Base-by-base conservation (phyloP, 2,329 filamentous ascomycete genomes). In the Simplicillium sp. region DNA sequence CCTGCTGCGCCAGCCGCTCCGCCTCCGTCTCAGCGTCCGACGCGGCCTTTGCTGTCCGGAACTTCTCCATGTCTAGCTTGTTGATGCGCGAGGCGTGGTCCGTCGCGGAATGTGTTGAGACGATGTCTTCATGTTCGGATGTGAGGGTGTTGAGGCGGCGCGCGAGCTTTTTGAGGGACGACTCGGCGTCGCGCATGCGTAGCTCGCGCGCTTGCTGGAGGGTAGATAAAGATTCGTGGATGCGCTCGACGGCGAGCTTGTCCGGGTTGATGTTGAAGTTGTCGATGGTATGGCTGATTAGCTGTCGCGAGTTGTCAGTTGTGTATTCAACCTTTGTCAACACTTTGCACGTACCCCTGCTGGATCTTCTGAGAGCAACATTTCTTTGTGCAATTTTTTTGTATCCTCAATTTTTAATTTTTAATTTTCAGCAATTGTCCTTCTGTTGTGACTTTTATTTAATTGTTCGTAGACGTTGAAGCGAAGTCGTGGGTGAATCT, bases 251-350 rank as follows among this genome's bases (percentile, higher is more conserved):
- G 46, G 86, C 85, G 49, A 80, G 71, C 57, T 88, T 92, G 71
- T 98, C 92, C 11, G 87, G 87, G 15, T 77, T 72, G 55, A 90
- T 94, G 68, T 94, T 92, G 79, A 98, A 98, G 72, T 96, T 95
- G 54, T 81, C 75, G 55, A 94, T 84, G 34, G 89, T 95, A 67
- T 94, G 84, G 58, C 82, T 76, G 66, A 98, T 94, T 57, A 96
- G 83, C 85, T 92, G 62, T 36, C 42, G 42, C 12, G 38, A 45
- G n/a, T 29, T 40, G n/a, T 25, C 15, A 37, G 36, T 20, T 4
- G 3, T 25, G 17, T 20, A 34, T 8, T 12, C 11, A 11, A 14
- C 12, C 35, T 20, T 39, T n/a, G n/a, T 39, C 35, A 37, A 40
- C 34, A 32, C 3, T 31, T 36, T 36, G 18, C 11, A 40, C 77